These are phyloP conservation scores for Annona squamosa DNA, from an alignment of 164 flowering plant genomes.

Conservation along the genomic window DNA sequence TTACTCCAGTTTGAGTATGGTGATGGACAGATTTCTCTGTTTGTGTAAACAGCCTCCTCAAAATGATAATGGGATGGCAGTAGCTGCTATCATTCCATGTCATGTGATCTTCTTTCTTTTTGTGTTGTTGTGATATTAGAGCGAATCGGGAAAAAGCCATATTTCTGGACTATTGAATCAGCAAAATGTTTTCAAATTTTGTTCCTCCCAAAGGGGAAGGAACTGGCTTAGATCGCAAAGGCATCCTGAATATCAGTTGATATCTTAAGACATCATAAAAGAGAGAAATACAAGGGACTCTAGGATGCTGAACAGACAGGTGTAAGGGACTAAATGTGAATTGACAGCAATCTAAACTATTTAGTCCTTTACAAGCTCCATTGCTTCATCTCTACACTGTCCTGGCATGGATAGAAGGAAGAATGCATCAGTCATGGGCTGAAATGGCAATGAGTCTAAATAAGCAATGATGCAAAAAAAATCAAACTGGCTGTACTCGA, in stretches of 20 bases:
- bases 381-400: too few relatives aligned
- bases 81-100: not conserved
- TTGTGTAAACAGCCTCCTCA: not conserved
- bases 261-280: too few relatives aligned
- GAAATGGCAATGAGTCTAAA: too few relatives aligned
- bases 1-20: not conserved
- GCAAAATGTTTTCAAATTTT: not conserved
- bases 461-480: not conserved
- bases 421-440: too few relatives aligned
- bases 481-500: not conserved
- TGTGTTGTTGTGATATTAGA: not conserved
- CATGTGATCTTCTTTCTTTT: not conserved
- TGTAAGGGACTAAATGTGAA: too few relatives aligned
- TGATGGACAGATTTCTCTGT: not conserved
- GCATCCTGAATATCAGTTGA: not conserved
- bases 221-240: not conserved
- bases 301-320: too few relatives aligned
- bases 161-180: not conserved
- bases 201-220: not conserved
- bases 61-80: not conserved
- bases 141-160: not conserved
- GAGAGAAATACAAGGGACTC: too few relatives aligned
- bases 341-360: too few relatives aligned
- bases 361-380: too few relatives aligned
- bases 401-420: too few relatives aligned